Evolutionary conservation across 148 eudicot species (phyloP).

Genomic region (Camellia sinensis): DNA sequence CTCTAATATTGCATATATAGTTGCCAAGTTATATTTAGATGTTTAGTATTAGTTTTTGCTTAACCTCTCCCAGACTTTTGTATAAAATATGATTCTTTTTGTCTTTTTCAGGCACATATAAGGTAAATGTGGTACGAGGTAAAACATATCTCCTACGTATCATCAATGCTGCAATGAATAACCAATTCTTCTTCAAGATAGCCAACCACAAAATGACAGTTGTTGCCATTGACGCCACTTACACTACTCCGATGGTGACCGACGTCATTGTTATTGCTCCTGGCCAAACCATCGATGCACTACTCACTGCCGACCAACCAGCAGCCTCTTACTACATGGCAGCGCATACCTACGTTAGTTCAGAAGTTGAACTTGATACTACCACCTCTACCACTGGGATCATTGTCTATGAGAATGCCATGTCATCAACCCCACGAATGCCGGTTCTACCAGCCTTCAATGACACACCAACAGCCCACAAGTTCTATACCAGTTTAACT

Average conservation of each 20-base stretch:
- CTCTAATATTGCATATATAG: no score
- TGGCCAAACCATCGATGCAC: conserved; percentile 72
- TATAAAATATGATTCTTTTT: no score
- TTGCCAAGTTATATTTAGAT: not conserved
- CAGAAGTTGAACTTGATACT: conserved; percentile 30
- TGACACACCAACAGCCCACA: conserved; percentile 57
- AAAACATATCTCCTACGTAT: conserved; percentile 69
- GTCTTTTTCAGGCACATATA: conserved; percentile 34
- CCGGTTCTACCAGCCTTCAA: conserved; percentile 53
- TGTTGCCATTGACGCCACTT: conserved; percentile 66
- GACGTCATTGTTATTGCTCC: conserved; percentile 54
- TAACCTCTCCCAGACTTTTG: no score
- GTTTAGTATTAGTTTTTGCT: not conserved
- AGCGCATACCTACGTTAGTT: conserved; percentile 46
- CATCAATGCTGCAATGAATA: conserved; percentile 70
- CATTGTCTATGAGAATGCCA: conserved; percentile 27
- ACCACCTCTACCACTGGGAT: conserved; percentile 62
- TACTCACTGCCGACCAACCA: conserved; percentile 44
- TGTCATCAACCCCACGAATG: conserved; percentile 28
- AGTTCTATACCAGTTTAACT: conserved; percentile 45
- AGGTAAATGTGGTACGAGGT: conserved; percentile 44
- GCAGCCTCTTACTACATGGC: conserved; percentile 57
- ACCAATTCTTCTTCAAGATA: conserved; percentile 58
- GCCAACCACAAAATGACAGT: conserved; percentile 65
- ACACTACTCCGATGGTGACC: conserved; percentile 52